Conservation (phyloP, 352 stramenopile genomes). For the Elongisporangium undulatum region DNA sequence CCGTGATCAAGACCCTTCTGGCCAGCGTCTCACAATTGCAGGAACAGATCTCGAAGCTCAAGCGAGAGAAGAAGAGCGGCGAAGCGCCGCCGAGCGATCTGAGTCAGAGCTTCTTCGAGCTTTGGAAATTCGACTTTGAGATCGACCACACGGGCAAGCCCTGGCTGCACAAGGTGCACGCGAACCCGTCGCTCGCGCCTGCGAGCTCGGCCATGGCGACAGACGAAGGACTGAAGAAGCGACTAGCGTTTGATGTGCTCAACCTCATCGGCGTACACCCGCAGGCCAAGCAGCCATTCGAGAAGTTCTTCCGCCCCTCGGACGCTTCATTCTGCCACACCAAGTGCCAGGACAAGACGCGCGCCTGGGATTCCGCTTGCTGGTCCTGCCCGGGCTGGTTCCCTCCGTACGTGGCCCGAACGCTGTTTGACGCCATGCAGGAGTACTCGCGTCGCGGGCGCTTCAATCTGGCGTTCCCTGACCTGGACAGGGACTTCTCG, state of each 20-base stretch:
- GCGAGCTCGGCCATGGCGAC: constrained; percentile 48
- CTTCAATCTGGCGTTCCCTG: constrained; percentile 70
- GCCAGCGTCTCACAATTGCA: constrained; percentile 58
- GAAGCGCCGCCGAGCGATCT: constrained; percentile 29
- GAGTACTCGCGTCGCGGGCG: constrained; percentile 68
- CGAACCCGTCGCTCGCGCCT: constrained; percentile 56
- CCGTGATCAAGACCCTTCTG: constrained; percentile 52
- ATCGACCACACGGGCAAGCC: constrained; percentile 92
- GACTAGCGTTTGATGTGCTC: constrained; percentile 57
- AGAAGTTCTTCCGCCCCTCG: constrained; percentile 48
- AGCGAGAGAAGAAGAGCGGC: constrained; percentile 14
- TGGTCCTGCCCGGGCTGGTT: constrained; percentile 81
- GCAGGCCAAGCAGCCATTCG: constrained; percentile 50
- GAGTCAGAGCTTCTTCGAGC: constrained; percentile 88
- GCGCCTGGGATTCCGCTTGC: constrained; percentile 60
- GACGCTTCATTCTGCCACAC: constrained; percentile 44
- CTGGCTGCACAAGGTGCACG: constrained; percentile 90
- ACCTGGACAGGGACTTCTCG: constrained; percentile 48
- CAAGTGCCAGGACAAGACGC: constrained; percentile 61
- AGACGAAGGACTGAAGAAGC: constrained; percentile 66
- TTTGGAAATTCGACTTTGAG: constrained; percentile 96
- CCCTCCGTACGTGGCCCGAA: constrained; percentile 42
- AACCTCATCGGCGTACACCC: constrained; percentile 66
- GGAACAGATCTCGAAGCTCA: constrained; percentile 35
- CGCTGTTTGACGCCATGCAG: constrained; percentile 42